These are phyloP conservation scores for Plasmodium adleri DNA, from an alignment of 169 alveolate genomes.

Conservation along the genomic window DNA sequence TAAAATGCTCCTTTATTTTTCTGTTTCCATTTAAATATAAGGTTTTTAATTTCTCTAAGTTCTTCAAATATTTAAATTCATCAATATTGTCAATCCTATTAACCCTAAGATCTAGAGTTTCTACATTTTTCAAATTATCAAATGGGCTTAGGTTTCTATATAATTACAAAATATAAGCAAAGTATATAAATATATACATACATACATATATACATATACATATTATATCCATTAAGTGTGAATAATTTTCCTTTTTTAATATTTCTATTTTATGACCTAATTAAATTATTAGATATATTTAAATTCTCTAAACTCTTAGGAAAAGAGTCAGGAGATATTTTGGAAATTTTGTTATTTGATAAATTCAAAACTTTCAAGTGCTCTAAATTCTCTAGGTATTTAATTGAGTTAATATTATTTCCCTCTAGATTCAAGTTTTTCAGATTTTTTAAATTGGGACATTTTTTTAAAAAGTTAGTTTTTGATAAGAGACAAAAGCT, in stretches of 20 bases:
- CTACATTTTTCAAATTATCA: conserved; percentile 21
- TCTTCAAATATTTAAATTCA: conserved; percentile 40
- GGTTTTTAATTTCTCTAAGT: conserved; percentile 16
- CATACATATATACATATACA: neutral
- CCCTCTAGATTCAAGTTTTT: conserved; percentile 54
- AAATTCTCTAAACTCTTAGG: conserved; percentile 26
- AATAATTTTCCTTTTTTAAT: neutral
- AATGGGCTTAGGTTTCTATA: conserved; percentile 44
- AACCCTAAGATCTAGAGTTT: conserved; percentile 46
- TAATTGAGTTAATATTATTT: conserved; percentile 44
- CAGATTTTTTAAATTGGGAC: conserved; percentile 26
- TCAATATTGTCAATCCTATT: conserved; percentile 64
- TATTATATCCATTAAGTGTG: neutral
- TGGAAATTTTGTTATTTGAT: conserved; percentile 66
- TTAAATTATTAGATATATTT: conserved; percentile 46
- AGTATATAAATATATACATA: neutral
- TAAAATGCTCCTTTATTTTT: conserved; percentile 61
- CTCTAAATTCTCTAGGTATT: conserved; percentile 7
- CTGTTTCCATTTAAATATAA: conserved; percentile 71
- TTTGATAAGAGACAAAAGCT: conserved; percentile 35
- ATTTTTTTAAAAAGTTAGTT: conserved; percentile 38
- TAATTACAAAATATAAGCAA: neutral
- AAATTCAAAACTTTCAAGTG: conserved; percentile 24
- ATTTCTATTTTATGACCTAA: conserved; percentile 33
- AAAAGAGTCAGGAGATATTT: conserved; percentile 29